Percentiles rank a stretch among this genome's conserved stretches.
Conservation (phyloP, 371 early-diverging fungal genomes). For the Smittium mucronatum region DNA sequence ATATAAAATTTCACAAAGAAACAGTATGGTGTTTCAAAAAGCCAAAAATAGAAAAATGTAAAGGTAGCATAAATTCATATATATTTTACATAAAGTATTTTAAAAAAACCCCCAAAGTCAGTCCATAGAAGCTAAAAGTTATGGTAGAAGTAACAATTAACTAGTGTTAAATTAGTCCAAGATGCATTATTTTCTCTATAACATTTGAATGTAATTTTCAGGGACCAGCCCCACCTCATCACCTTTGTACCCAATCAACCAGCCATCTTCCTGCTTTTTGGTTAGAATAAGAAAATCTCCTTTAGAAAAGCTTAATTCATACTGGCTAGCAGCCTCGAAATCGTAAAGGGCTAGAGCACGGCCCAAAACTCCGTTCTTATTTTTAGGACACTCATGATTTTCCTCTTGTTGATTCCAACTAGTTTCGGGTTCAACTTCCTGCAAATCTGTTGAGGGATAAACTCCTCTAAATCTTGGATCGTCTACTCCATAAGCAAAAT, state of each 20-base stretch:
- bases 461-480: constrained; percentile 38
- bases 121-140: too few species aligned
- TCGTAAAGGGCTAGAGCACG: constrained; percentile 56
- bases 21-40: too few species aligned
- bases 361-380: constrained; percentile 30
- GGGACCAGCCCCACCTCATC: constrained; percentile 52
- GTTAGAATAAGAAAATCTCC: constrained; percentile 48
- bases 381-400: constrained; percentile 14
- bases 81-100: too few species aligned
- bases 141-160: too few species aligned
- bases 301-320: constrained; percentile 48
- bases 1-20: too few species aligned
- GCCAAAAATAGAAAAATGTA: too few species aligned
- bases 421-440: constrained; percentile 25
- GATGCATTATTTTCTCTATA: constrained; percentile 14
- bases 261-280: constrained; percentile 54
- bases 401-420: constrained; percentile 19
- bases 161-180: too few species aligned
- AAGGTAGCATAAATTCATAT: too few species aligned
- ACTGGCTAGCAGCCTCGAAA: constrained; percentile 53
- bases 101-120: too few species aligned
- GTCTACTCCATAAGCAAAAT: constrained; percentile 50
- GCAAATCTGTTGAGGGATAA: neutral
- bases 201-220: constrained; percentile 53
- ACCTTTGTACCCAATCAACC: constrained; percentile 52